phyloP scores from a whole-genome alignment of 2,329 filamentous ascomycete genomes.

The Lasiodiplodia citricola region DNA sequence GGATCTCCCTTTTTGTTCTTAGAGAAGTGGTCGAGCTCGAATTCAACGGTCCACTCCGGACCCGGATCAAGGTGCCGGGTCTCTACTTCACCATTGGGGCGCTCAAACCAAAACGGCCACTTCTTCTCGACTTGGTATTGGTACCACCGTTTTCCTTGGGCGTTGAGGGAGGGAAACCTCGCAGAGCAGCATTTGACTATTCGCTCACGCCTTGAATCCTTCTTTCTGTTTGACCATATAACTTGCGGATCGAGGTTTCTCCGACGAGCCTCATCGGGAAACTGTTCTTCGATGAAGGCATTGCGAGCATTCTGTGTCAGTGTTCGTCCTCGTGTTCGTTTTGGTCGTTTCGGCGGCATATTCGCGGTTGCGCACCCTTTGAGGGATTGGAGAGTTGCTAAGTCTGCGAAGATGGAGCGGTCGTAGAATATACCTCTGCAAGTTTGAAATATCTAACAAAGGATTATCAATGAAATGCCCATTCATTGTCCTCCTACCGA shows the following conservation, averaged over 20 bases:
- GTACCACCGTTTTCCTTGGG: background rate
- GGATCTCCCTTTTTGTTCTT: background rate
- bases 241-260: background rate
- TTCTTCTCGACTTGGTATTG: conserved; percentile 1
- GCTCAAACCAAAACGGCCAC: conserved; percentile 1
- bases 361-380: background rate
- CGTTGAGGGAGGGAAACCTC: background rate
- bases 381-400: background rate
- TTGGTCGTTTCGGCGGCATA: background rate
- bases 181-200: background rate
- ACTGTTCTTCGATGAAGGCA: background rate
- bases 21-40: background rate
- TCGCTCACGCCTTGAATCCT: background rate
- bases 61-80: background rate
- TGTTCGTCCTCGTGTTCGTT: background rate
- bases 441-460: background rate
- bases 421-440: background rate
- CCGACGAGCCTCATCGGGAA: background rate
- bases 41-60: background rate
- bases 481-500: background rate
- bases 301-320: background rate
- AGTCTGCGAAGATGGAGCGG: background rate
- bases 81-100: background rate
- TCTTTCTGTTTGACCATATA: background rate
- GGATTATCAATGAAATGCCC: background rate